Evolutionary conservation across 495 filamentous ascomycete species (phyloP), one percentile per base, ranked within the genome.

Genomic region (Podospora anserina): DNA sequence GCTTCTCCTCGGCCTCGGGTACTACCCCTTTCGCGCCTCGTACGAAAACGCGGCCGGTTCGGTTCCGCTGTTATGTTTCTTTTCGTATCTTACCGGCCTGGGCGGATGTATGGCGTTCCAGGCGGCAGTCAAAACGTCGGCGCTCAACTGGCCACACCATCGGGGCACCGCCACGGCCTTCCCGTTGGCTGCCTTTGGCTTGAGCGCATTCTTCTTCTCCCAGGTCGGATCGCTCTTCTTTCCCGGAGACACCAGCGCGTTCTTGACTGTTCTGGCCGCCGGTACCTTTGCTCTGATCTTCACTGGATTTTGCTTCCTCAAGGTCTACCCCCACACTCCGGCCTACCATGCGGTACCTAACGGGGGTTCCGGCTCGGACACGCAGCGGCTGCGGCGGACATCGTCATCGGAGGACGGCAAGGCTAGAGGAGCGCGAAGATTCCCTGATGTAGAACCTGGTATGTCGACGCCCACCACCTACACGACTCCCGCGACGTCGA

Each of bases 191-290:
- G 93, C 92, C 4, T 97, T 98, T 77, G 95, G 95, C 27, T 83
- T 99, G 34, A 97, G 94, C 79, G 95, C 95, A 61, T 93, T 98
- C 77, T 96, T 98, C 85, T 99, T 97, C 82, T 91, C 95, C 19
- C 82, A 87, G 20, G 79, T 93, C 26, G 91, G 93, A 3, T 85
- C 85, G 44, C 71, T 94, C 60, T 83, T 92, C 62, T 96, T 97
- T 79, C 92, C 94, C 28, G 92, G 92, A 61, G 88, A 94, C 70
- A 96, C 92, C 9, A 87, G 88, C 58, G 83, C 84, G 44, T 94
- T 97, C 72, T 85, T 99, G 56, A 82, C 94, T 53, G 77, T 97
- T 19, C 83, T 99, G 27, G 88, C 93, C 2, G 77, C 88, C 64
- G 93, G 92, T n/a, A 97, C 94, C 16, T 92, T 88, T 63, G 73